phyloP scores from a whole-genome alignment of 2,329 filamentous ascomycete species.

The Diplodia intermedia region DNA sequence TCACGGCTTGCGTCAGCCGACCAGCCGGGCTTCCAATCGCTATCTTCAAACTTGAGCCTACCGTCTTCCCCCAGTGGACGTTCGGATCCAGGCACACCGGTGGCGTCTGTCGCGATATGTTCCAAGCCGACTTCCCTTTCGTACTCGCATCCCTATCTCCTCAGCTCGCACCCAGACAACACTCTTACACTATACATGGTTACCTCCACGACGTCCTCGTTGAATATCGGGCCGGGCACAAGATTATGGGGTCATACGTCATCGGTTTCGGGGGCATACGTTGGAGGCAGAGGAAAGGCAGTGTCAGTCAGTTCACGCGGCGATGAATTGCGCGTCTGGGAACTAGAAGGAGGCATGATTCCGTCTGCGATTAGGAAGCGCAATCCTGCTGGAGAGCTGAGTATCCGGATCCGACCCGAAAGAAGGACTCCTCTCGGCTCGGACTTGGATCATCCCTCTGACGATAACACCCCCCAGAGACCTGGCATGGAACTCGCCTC shows the following conservation, averaged over 20 bases:
- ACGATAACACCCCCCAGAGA: constrained; percentile 41
- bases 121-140: constrained; percentile 59
- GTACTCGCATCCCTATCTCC: constrained; percentile 79
- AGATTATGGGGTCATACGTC: constrained; percentile 92
- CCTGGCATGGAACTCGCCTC: constrained; percentile 44
- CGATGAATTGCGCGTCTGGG: constrained; percentile 77
- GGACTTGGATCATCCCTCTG: not conserved
- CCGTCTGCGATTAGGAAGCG: constrained; percentile 54
- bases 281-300: constrained; percentile 83
- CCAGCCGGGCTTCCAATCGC: constrained; percentile 54
- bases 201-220: constrained; percentile 68
- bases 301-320: constrained; percentile 87
- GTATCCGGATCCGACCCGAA: constrained; percentile 61
- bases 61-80: constrained; percentile 32
- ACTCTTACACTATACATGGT: constrained; percentile 84
- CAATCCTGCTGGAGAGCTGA: constrained; percentile 55
- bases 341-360: constrained; percentile 75
- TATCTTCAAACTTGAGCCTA: constrained; percentile 40
- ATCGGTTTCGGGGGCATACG: constrained; percentile 82
- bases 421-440: constrained; percentile 28
- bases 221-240: constrained; percentile 75
- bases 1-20: constrained; percentile 61
- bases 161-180: constrained; percentile 85
- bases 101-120: constrained; percentile 36
- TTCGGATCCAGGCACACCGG: constrained; percentile 29